Conservation (phyloP, 352 stramenopile genomes). For the Globisporangium cystogenes region DNA sequence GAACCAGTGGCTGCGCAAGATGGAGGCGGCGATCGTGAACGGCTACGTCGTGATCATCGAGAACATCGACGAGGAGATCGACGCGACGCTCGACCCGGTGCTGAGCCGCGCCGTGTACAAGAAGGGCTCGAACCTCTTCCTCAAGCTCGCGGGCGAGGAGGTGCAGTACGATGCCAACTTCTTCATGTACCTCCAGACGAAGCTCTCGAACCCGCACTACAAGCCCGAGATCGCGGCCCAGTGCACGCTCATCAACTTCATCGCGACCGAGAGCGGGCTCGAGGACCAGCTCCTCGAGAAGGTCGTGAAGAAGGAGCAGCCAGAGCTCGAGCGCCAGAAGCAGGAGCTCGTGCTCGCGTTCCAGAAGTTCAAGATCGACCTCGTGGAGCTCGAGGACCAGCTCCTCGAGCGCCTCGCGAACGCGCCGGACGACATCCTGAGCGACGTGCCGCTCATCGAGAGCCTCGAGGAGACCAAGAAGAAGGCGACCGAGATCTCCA, state of each 20-base stretch:
- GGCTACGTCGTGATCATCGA: slow-evolving; percentile 96
- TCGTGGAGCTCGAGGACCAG: slow-evolving; percentile 96
- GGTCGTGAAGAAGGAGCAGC: slow-evolving; percentile 94
- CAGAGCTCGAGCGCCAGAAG: slow-evolving; percentile 93
- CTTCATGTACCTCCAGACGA: slow-evolving; percentile 97
- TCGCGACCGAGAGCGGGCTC: slow-evolving; percentile 94
- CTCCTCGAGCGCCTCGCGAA: slow-evolving; percentile 94
- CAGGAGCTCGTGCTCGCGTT: slow-evolving; percentile 91
- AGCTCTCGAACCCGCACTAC: slow-evolving; percentile 97
- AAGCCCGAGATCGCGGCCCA: slow-evolving; percentile 97
- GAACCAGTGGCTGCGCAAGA: slow-evolving; percentile 95
- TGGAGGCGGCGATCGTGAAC: slow-evolving; percentile 93
- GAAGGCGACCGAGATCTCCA: slow-evolving; percentile 94
- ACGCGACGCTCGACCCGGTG: slow-evolving; percentile 95
- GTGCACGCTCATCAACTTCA: slow-evolving; percentile 98
- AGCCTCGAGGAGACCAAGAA: slow-evolving; percentile 96
- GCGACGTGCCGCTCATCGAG: slow-evolving; percentile 95
- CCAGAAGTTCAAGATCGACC: slow-evolving; percentile 95
- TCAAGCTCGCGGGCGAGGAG: slow-evolving; percentile 94
- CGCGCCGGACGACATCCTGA: slow-evolving; percentile 95
- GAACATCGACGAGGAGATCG: slow-evolving; percentile 96
- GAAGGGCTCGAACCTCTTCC: slow-evolving; percentile 92
- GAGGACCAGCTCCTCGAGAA: slow-evolving; percentile 96
- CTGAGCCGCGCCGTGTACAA: slow-evolving; percentile 95
- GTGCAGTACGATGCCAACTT: slow-evolving; percentile 96